Percentiles rank a stretch among this genome's conserved stretches.
phyloP scores from a whole-genome alignment of 1,284 basidiomycete species.

The Porogramme epimiltina region DNA sequence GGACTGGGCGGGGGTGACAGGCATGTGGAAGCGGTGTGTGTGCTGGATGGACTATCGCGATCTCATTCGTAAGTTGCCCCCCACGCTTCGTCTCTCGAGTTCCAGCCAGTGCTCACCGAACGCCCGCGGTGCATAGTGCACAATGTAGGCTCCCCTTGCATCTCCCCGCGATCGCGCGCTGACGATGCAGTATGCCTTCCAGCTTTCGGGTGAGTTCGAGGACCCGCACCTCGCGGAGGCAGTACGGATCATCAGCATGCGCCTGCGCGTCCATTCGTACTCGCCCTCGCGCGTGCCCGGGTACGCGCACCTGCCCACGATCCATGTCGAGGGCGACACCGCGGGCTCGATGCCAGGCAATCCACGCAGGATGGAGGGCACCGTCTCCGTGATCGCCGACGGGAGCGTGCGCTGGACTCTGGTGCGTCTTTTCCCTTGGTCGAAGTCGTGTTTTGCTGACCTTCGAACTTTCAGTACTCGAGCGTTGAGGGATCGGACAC shows the following conservation, averaged over 20 bases:
- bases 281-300: constrained; percentile 34
- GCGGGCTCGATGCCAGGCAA: constrained; percentile 29
- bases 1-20: no score
- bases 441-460: not conserved
- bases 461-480: constrained; percentile 24
- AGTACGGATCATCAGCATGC: constrained; percentile 55
- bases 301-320: constrained; percentile 45
- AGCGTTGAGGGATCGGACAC: constrained; percentile 24
- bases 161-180: not conserved
- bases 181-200: not conserved
- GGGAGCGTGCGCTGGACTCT: constrained; percentile 56
- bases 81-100: constrained; percentile 2
- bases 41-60: constrained; percentile 63
- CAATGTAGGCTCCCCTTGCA: constrained; percentile 35
- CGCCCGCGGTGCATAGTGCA: constrained; percentile 21
- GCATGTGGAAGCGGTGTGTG: constrained; percentile 45
- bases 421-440: constrained; percentile 34
- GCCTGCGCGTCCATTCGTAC: constrained; percentile 46
- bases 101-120: not conserved
- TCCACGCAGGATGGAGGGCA: constrained; percentile 41
- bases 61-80: constrained; percentile 48
- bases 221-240: constrained; percentile 47
- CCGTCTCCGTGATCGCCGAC: constrained; percentile 52
- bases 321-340: constrained; percentile 50
- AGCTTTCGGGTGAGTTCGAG: constrained; percentile 34